Evolutionary conservation across 192 early-diverging fungal species (phyloP), one percentile per base, ranked within the genome.

Genomic region (Entomortierella lignicola): DNA sequence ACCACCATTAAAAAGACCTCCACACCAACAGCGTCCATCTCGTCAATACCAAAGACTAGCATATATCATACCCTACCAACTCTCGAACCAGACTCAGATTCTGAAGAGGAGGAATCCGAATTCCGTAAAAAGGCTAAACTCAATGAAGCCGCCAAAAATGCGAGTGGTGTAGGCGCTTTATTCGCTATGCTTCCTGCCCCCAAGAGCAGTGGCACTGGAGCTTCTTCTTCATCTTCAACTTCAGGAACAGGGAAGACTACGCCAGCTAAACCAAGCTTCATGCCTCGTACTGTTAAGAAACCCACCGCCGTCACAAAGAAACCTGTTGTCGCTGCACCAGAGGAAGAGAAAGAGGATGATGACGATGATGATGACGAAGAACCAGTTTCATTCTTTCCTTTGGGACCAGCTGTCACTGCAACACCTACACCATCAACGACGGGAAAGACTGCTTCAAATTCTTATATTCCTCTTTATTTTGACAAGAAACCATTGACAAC

Each of bases 131-230:
- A 79, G 63, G 75, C 75, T 1, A 58, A 42, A n/a, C 50, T 79
- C 12, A 56, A 55, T n/a, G 67, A 62, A 4, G 68, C 56, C 0
- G 31, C 72, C 31, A 65, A 57, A 15, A 66, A 41, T 30, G 34
- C 57, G 18, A 39, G 48, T 7, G 75, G 75, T 23, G 72, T 74
- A 1, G 55, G 64, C 8, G 72, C 63, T 0, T 42, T 79, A 18
- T 79, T 79, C 26, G 75, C 67, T 5, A 69, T 79, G 57, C 59
- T 79, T 8, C 75, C 75, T 27, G 66, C 75, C 44, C 75, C 75
- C 18, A 79, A 79, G 57, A 64, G 62, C 53, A 34, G 47, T 39
- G 25, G 62, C 53, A 34, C 27, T 39, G 25, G 18, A 18, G 4
- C 56, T 0, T 26, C 44, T 6, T 2, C 54, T 25, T 27, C 43